Base-by-base conservation (phyloP, 2,329 filamentous ascomycete genomes). In the Pseudogymnoascus sp. region DNA sequence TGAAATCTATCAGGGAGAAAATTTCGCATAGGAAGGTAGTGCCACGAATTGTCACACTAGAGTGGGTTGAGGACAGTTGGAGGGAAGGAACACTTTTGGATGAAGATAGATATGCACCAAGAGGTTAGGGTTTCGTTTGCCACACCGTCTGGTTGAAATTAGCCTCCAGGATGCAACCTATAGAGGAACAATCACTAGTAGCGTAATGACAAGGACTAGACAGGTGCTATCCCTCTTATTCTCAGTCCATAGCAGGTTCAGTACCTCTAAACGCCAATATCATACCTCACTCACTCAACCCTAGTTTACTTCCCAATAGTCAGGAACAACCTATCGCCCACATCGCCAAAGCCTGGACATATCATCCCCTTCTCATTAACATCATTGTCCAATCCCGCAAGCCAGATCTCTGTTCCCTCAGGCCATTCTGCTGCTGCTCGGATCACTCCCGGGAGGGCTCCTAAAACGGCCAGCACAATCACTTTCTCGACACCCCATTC, bases 401-500 rank as follows among this genome's bases (percentile, higher is more conserved):
- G 80, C 87, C 90, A 96, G 62, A 97, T 81, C 71, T 93, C 84
- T 0, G 89, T 87, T 1, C 83, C 87, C 69, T 89, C 89, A 1
- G 85, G 81, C 91, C 92, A 96, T 75, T 91, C 88, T 8, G 76
- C 79, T 0, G 91, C 91, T 1, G 90, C 93, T 62, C 81, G 83
- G 62, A 75, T 72, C 61, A 96, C 76, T n/a, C 93, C 93, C 0
- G 82, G 81, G 52, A 81, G 76, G 11, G 90, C 91, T 1, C 85
- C 91, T 28, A 97, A 74, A 25, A 97, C 83, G 49, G 85, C 83
- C 28, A 96, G 77, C 41, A 96, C 84, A 43, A 96, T 77, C 62
- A 97, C 86, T 64, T 84, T 82, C 77, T 88, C 82, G n/a, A 92
- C 91, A 28, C 93, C 93, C 93, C 93, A 97, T 72, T 97, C 93